phyloP scores from a whole-genome alignment of 208 protist species.

The Acanthamoeba healyi region DNA sequence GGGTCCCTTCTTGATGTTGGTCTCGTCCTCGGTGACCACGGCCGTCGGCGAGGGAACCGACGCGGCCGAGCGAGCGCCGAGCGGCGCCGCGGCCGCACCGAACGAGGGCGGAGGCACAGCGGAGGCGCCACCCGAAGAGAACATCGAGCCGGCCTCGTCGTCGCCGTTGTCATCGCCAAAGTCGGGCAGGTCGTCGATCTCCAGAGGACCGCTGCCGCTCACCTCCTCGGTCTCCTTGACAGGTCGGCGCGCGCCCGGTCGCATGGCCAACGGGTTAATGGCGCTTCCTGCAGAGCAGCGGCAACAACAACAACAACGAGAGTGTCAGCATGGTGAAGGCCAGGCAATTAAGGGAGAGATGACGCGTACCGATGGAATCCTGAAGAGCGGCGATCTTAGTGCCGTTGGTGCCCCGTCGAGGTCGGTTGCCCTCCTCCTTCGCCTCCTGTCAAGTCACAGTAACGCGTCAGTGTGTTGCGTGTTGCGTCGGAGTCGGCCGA shows the following conservation, averaged over 20 bases:
- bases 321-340: background rate
- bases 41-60: background rate
- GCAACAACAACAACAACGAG: background rate
- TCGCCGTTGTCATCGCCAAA: conserved; percentile 11
- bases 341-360: background rate
- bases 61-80: background rate
- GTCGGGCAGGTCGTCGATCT: conserved; percentile 26
- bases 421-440: background rate
- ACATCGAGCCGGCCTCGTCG: too few relatives aligned
- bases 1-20: background rate
- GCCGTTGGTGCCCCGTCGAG: background rate
- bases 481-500: background rate
- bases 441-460: background rate
- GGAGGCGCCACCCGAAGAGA: too few relatives aligned
- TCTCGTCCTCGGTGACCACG: background rate
- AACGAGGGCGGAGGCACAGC: background rate
- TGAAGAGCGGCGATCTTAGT: conserved; percentile 23
- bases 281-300: background rate
- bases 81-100: background rate
- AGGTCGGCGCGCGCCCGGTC: conserved; percentile 2
- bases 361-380: background rate
- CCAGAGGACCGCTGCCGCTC: background rate
- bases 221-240: background rate
- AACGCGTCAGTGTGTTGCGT: background rate
- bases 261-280: conserved; percentile 23